These are phyloP conservation scores for Poa annua DNA, from an alignment of 176 grass and related monocot genomes.

Conservation along the genomic window DNA sequence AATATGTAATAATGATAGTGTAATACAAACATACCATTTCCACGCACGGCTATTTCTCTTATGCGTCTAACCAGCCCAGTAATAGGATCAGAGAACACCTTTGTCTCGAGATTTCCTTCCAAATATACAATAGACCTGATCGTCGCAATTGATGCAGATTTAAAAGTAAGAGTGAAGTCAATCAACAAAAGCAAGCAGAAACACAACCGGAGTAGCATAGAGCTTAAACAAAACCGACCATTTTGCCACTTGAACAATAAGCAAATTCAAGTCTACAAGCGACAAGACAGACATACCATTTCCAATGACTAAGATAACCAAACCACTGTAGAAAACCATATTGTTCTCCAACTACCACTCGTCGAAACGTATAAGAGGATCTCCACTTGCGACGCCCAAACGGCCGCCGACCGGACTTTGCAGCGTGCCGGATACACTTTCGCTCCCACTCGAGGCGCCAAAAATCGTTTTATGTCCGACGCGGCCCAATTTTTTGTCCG, in stretches of 20 bases:
- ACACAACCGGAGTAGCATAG: background rate
- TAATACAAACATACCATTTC: conserved; percentile 57
- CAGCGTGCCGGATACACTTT: too few relatives aligned
- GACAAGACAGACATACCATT: background rate
- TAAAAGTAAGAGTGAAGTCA: conserved; percentile 30
- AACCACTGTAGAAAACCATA: background rate
- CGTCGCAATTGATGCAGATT: conserved; percentile 36
- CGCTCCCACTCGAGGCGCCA: too few relatives aligned
- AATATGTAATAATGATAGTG: conserved; percentile 22
- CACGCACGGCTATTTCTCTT: conserved; percentile 88
- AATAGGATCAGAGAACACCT: conserved; percentile 81
- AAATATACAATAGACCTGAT: conserved; percentile 84
- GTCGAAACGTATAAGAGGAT: background rate
- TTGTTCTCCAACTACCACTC: background rate
- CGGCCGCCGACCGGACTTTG: too few relatives aligned
- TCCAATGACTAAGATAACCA: background rate
- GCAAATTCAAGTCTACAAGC: background rate
- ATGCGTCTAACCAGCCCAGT: conserved; percentile 91
- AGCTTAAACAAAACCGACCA: background rate
- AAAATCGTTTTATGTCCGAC: too few relatives aligned
- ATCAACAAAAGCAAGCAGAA: conserved; percentile 23
- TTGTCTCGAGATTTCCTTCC: conserved; percentile 95
- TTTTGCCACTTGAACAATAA: background rate
- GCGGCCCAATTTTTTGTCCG: too few relatives aligned
- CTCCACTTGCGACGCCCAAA: too few relatives aligned